Evolutionary conservation across 495 filamentous ascomycete genomes (phyloP), one percentile per base, ranked within the genome.

Genomic region (Chaetomium tenue): DNA sequence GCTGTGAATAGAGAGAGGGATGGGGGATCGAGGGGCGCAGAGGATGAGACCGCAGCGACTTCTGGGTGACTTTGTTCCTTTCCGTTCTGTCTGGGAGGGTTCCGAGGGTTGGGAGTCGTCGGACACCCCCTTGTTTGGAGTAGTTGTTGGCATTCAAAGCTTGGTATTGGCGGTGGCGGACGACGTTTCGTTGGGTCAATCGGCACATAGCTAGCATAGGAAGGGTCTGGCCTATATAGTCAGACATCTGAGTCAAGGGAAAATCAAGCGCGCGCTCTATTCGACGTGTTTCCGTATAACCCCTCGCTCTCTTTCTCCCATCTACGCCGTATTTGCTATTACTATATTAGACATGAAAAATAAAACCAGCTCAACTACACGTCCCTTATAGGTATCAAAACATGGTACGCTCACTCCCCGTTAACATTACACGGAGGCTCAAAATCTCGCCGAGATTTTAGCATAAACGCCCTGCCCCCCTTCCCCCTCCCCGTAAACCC

Each of bases 331-430:
- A 59, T 2, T 28, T 20, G 57, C 42, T 23, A 60, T 60, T 60
- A 48, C 20, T 18, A 30, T 47, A 60, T 60, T 62, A 52, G 55
- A 48, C 47, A 53, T 58, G 59, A 46, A 30, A 37, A 39, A 33
- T 23, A 60, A 60, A 50, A 12, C 18, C 28, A 30, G 28, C 6
- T 30, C 28, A 13, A 5, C 23, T 30, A 28, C 13, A 18, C 25
- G 42, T 37, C 12, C 44, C 57, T 60, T 25, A 37, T n/a, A 33
- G 57, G 42, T 60, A 60, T 60, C 57, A 48, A 59, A 50, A 58
- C 39, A 28, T 58, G 39, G 5, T 37, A 37, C 6, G 11, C 33
- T 37, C 33, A 7, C 33, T 58, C 2, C 39, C 46, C 22, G 1
- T 7, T 16, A 2, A 13, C 23, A 30, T 30, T 30, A 55, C 40